A percentile compares a stretch with the other conserved stretches of the same genome.
phyloP scores from a whole-genome alignment of 257 asterid genomes.

The Striga asiatica region DNA sequence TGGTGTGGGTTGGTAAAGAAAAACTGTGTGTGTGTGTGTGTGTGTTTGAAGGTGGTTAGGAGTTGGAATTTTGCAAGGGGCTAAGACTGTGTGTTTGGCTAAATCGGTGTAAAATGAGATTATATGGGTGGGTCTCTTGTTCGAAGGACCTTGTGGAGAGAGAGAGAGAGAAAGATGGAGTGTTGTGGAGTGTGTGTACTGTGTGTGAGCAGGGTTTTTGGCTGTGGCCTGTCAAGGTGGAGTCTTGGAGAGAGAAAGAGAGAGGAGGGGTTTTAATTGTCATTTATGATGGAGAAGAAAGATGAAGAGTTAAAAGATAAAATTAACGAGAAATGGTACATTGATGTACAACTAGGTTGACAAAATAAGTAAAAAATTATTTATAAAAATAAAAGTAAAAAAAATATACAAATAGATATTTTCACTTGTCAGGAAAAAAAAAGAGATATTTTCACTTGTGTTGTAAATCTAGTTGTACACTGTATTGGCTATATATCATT shows the following conservation, averaged over 20 bases:
- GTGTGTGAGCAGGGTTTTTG: conserved; percentile 12
- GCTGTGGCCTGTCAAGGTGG: conserved; percentile 5
- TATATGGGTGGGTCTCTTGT: conserved; percentile 17
- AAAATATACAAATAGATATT: too few species aligned
- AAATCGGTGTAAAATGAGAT: conserved; percentile 48
- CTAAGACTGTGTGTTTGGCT: conserved; percentile 19
- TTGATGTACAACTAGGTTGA: too few species aligned
- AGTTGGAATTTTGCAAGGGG: conserved; percentile 3
- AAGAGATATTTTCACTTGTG: too few species aligned
- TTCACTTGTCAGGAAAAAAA: too few species aligned
- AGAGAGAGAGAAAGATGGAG: conserved; percentile 7
- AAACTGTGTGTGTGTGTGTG: conserved; percentile 32
- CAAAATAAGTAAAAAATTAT: too few species aligned
- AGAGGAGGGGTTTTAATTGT: background rate
- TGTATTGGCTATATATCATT: too few species aligned
- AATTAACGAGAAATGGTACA: too few species aligned
- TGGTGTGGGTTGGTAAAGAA: too few species aligned
- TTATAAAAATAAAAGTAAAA: too few species aligned
- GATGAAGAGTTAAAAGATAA: background rate
- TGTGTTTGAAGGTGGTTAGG: conserved; percentile 4
- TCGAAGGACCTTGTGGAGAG: conserved; percentile 11
- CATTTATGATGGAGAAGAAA: background rate
- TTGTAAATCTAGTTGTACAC: too few species aligned
- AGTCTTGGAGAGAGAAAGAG: background rate
- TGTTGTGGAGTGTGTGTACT: conserved; percentile 14